Percentiles rank a stretch among this genome's conserved stretches.
Evolutionary conservation across 2,329 filamentous ascomycete genomes (phyloP).

Genomic region (Trichoderma sp.): DNA sequence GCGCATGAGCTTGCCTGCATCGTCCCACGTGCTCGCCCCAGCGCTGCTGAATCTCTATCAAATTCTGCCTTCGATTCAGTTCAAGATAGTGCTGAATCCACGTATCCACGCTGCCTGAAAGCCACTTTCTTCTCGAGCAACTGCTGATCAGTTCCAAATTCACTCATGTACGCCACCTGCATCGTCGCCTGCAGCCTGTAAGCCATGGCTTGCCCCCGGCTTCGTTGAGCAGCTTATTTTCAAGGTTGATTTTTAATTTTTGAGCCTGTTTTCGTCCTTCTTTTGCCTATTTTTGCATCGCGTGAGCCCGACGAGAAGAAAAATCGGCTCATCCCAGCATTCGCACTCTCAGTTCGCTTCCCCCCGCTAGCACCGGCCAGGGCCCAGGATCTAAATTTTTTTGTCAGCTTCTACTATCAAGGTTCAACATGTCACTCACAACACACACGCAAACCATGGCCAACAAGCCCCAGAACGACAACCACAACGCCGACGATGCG

Average conservation of each 20-base stretch:
- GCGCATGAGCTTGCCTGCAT: slow-evolving; percentile 16
- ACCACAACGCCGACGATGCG: neutral
- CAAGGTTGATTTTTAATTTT: slow-evolving; percentile 14
- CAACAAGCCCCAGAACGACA: neutral
- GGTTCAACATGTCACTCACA: slow-evolving; percentile 21
- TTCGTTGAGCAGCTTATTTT: slow-evolving; percentile 1
- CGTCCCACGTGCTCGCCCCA: slow-evolving; percentile 10
- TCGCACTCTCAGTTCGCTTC: neutral
- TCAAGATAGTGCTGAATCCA: slow-evolving; percentile 3
- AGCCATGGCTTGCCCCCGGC: neutral
- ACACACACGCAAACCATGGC: slow-evolving; percentile 19
- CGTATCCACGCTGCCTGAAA: neutral
- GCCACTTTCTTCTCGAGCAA: neutral
- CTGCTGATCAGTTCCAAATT: slow-evolving; percentile 14
- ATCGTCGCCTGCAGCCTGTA: neutral
- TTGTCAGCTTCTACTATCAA: neutral
- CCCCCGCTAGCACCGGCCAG: neutral
- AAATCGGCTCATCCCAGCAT: neutral
- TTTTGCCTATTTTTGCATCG: neutral
- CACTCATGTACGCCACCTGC: neutral
- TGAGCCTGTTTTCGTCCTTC: neutral
- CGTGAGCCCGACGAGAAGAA: neutral
- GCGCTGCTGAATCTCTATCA: neutral
- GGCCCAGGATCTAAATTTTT: neutral
- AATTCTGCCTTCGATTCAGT: neutral